phyloP scores from a whole-genome alignment of 192 early-diverging fungal species.

The Tieghemiomyces parasiticus region DNA sequence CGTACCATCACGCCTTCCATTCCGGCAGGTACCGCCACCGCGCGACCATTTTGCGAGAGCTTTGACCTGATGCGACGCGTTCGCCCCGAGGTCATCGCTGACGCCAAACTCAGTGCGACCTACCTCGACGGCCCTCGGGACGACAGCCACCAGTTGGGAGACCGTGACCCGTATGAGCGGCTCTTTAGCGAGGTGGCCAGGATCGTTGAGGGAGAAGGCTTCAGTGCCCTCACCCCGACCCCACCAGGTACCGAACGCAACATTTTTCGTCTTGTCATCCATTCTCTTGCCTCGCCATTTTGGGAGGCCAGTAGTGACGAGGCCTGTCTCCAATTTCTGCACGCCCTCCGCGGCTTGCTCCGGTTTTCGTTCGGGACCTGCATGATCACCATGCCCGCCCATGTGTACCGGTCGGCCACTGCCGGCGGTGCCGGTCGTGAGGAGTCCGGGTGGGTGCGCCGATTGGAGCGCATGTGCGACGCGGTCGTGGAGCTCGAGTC shows the following conservation, averaged over 20 bases:
- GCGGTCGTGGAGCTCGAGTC: slow-evolving; percentile 83
- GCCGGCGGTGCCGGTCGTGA: too few species aligned
- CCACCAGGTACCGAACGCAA: slow-evolving; percentile 30
- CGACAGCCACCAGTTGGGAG: neutral
- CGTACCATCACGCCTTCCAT: slow-evolving; percentile 1
- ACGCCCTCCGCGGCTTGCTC: slow-evolving; percentile 58
- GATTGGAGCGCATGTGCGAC: slow-evolving; percentile 69
- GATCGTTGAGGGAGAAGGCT: slow-evolving; percentile 47
- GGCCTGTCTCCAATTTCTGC: slow-evolving; percentile 43
- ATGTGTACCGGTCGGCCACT: slow-evolving; percentile 40
- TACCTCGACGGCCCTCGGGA: slow-evolving; percentile 18
- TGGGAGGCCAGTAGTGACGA: slow-evolving; percentile 51
- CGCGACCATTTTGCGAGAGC: slow-evolving; percentile 51
- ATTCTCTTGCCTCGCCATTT: slow-evolving; percentile 62
- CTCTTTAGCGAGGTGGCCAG: slow-evolving; percentile 31
- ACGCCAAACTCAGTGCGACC: slow-evolving; percentile 32
- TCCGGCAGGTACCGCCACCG: slow-evolving; percentile 13
- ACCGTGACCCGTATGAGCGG: slow-evolving; percentile 14
- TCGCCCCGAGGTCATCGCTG: slow-evolving; percentile 34
- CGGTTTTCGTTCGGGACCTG: slow-evolving; percentile 59
- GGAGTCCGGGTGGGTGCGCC: slow-evolving; percentile 32
- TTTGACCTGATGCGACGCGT: slow-evolving; percentile 81
- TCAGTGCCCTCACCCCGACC: slow-evolving; percentile 32
- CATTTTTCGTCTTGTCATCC: slow-evolving; percentile 64
- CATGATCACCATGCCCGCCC: slow-evolving; percentile 66